Evolutionary conservation across 257 asterid species (phyloP), one percentile per base, ranked within the genome.

Genomic region (Buddleja alternifolia): DNA sequence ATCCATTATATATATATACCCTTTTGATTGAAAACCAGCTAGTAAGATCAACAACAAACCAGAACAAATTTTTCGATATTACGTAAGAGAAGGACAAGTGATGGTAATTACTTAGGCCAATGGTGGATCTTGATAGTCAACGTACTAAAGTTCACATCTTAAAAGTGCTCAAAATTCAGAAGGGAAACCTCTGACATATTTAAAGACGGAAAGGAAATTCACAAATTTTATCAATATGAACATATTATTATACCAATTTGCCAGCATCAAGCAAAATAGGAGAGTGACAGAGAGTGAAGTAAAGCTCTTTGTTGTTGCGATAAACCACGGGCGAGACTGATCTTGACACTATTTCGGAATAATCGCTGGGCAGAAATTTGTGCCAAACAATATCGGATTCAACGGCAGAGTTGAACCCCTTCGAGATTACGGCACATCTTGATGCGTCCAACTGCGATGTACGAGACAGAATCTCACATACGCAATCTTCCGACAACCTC

Each of bases 301-400:
- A 82, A 10, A 82, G 84, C 41, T 73, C 77, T 53, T 77, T 77
- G 58, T 72, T 75, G 75, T 63, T 24, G 53, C 75, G 61, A 44
- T 46, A 62, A 12, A 23, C 56, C 50, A 79, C 55, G 1, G 75
- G 73, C 54, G 63, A 37, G 8, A 61, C 81, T 9, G 83, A 71
- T 37, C 61, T 47, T 4, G 83, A 77, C 21, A 80, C 23, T 37
- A 80, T 72, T 8, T 60, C 59, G 29, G 45, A 40, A 54, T 54
- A 56, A 75, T 82, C 88, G 3, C 54, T 19, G 1, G 86, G 88
- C 39, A 85, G 70, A 57, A 85, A 82, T 45, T 46, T 53, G 32
- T 60, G 74, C 83, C 83, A 78, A 15, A 62, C 73, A 6, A 5
- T 5, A n/a, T n/a, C n/a, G 21, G 73, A 63, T 21, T 75, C 80